A percentile compares a stretch with the other conserved stretches of the same genome.
Conservation (phyloP, 129 eudicot species). For the Tanacetum coccineum region DNA sequence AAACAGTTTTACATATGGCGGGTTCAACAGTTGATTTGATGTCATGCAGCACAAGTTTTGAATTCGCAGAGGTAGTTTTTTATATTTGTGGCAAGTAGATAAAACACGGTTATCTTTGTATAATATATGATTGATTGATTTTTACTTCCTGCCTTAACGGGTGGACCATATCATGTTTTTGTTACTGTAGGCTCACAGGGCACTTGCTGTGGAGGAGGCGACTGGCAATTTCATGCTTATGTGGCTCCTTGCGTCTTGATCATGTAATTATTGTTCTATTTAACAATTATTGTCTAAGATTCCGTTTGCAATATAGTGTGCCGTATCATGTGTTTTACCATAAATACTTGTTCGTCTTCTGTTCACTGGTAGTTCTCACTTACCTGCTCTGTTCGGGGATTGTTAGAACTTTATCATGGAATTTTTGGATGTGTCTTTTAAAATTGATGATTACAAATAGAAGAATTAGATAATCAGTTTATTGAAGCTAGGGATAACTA, state of each 20-base stretch:
- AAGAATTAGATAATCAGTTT: too few relatives aligned
- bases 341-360: conserved; percentile 2
- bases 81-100: too few relatives aligned
- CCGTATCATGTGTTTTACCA: neutral
- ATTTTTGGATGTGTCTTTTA: too few relatives aligned
- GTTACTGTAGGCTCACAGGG: conserved; percentile 58
- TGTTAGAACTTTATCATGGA: too few relatives aligned
- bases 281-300: neutral
- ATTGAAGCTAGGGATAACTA: too few relatives aligned
- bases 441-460: too few relatives aligned
- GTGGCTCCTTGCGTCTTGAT: conserved; percentile 94
- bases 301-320: neutral
- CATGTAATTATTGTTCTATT: conserved; percentile 47
- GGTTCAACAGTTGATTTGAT: conserved; percentile 68
- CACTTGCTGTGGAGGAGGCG: conserved; percentile 88
- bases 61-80: conserved; percentile 87
- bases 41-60: conserved; percentile 70
- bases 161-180: too few relatives aligned
- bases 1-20: conserved; percentile 50
- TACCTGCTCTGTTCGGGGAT: too few relatives aligned
- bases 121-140: neutral
- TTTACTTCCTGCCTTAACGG: conserved; percentile 9
- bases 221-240: conserved; percentile 74
- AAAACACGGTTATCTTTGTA: neutral
- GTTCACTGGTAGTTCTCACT: too few relatives aligned